Conservation (phyloP, 1,139 yeast genomes). For the Zygotorulaspora mrakii region DNA sequence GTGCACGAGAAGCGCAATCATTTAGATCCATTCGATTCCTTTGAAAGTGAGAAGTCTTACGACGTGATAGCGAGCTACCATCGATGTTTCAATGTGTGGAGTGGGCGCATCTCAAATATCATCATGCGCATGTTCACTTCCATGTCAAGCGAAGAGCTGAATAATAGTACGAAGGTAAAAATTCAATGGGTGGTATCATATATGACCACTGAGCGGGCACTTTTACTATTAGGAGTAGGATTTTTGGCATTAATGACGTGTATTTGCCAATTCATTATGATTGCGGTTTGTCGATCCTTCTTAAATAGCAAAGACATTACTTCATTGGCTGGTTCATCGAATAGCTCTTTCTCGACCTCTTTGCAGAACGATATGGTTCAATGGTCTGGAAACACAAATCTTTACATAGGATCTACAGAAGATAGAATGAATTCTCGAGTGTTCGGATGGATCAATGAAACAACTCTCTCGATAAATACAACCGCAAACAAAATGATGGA, state of each 20-base stretch:
- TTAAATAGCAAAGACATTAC: conserved; percentile 12
- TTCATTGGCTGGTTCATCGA: conserved; percentile 2
- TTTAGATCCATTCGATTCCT: conserved; percentile 5
- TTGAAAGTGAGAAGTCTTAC: conserved; percentile 11
- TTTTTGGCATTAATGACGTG: conserved; percentile 48
- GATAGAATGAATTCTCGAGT: conserved; percentile 53
- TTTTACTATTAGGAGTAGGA: conserved; percentile 45
- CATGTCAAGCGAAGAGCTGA: conserved; percentile 17
- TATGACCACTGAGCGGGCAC: conserved; percentile 46
- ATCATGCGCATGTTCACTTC: conserved; percentile 24
- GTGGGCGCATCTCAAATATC: conserved; percentile 13
- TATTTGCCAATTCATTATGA: conserved; percentile 45
- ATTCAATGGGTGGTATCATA: conserved; percentile 51
- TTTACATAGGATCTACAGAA: conserved; percentile 45
- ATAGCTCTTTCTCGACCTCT: conserved; percentile 7
- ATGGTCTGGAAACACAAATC: conserved; percentile 56
- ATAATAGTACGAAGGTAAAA: conserved; percentile 20
- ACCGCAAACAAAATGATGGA: conserved; percentile 50
- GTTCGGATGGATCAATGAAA: conserved; percentile 60
- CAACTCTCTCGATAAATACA: conserved; percentile 53
- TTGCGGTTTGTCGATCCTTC: conserved; percentile 32
- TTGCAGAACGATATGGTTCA: conserved; percentile 19
- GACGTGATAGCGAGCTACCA: conserved; percentile 36
- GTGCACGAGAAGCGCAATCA: conserved; percentile 6
- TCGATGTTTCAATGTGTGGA: conserved; percentile 33